Conservation (phyloP, 805 yeast genomes). For the Suhomyces emberorum region DNA sequence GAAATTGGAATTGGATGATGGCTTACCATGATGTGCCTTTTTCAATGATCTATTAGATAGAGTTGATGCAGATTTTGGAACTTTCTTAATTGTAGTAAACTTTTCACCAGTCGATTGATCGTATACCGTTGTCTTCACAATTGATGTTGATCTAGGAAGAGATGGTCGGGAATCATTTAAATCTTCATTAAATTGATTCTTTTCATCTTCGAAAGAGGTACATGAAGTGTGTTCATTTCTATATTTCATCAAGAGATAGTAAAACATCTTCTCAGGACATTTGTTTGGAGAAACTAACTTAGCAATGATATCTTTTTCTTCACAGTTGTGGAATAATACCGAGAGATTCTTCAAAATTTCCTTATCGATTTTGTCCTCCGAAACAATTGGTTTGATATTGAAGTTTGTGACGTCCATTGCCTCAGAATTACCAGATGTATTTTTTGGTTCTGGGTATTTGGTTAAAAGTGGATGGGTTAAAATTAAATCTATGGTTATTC, state of each 20-base stretch:
- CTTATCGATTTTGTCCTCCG: conserved; percentile 55
- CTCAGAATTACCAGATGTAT: background rate
- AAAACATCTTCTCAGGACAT: conserved; percentile 77
- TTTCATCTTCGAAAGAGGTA: conserved; percentile 7
- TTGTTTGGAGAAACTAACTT: conserved; percentile 54
- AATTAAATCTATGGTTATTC: conserved; percentile 78
- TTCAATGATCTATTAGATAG: conserved; percentile 19
- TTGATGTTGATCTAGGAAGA: conserved; percentile 40
- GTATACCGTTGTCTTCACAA: conserved; percentile 38
- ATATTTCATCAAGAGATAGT: conserved; percentile 69
- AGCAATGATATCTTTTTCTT: conserved; percentile 47
- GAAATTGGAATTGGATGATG: conserved; percentile 9
- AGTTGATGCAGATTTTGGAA: conserved; percentile 21
- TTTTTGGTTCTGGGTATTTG: conserved; percentile 56
- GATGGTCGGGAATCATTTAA: conserved; percentile 23
- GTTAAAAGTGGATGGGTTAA: conserved; percentile 75
- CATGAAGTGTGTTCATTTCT: conserved; percentile 56
- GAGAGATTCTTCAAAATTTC: conserved; percentile 75
- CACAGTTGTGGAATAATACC: conserved; percentile 79
- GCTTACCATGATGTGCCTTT: conserved; percentile 5
- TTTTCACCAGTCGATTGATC: conserved; percentile 26
- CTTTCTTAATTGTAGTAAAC: conserved; percentile 18
- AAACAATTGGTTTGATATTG: conserved; percentile 33
- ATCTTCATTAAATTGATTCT: conserved; percentile 20
- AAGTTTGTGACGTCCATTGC: conserved; percentile 14